These are phyloP conservation scores for Candida jianshihensis DNA, from an alignment of 805 yeast species.

Conservation along the genomic window DNA sequence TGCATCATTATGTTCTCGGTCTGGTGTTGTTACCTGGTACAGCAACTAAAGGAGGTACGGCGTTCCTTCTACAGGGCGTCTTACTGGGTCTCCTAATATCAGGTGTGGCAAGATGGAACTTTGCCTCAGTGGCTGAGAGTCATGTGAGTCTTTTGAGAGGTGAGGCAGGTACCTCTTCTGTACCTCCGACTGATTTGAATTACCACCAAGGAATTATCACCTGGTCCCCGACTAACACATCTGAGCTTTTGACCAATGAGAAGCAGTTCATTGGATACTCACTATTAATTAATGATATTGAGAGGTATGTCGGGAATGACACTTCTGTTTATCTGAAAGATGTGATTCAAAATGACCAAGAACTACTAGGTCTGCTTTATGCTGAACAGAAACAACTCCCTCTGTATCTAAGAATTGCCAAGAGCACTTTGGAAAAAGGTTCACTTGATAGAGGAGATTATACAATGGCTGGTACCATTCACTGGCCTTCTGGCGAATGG, in stretches of 20 bases:
- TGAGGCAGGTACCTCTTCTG: conserved; percentile 46
- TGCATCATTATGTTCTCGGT: conserved; percentile 79
- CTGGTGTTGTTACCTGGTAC: conserved; percentile 76
- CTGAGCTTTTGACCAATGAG: too few species aligned
- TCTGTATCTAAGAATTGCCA: not conserved
- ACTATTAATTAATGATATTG: conserved; percentile 67
- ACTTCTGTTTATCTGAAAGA: conserved; percentile 35
- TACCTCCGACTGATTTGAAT: conserved; percentile 40
- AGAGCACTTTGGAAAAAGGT: not conserved
- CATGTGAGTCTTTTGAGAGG: conserved; percentile 53
- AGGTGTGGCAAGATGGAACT: conserved; percentile 86
- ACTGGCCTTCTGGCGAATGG: conserved; percentile 1
- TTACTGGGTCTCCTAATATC: conserved; percentile 69
- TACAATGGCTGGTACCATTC: not conserved
- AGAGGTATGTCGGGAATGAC: conserved; percentile 52
- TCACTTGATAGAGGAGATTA: not conserved
- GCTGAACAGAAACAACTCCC: not conserved
- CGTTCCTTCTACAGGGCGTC: conserved; percentile 72
- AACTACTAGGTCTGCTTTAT: not conserved
- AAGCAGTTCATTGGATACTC: conserved; percentile 44
- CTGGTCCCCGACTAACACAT: too few species aligned
- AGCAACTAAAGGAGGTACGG: conserved; percentile 57
- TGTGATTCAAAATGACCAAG: conserved; percentile 16
- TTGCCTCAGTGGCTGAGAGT: conserved; percentile 79
- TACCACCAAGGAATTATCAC: conserved; percentile 15